Evolutionary conservation across 2,329 filamentous ascomycete genomes (phyloP), one percentile per base, ranked within the genome.

Genomic region (Coniella vitis): DNA sequence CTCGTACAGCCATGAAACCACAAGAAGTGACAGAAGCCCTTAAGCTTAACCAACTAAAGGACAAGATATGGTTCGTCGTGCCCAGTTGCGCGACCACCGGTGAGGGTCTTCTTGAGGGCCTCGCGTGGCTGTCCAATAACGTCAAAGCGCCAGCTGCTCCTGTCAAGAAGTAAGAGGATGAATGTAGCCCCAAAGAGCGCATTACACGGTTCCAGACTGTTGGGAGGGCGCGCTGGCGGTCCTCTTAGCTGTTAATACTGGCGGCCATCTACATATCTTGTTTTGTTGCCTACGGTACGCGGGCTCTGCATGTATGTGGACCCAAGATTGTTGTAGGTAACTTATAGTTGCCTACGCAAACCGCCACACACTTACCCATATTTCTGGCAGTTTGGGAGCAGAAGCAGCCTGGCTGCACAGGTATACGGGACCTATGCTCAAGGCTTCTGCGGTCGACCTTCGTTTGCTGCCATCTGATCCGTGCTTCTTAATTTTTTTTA

Each of bases 61-160:
- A 90, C 65, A 87, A 86, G 74, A 78, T 88, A 64, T 91, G 86
- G 86, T 89, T 86, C 65, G 87, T 91, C 54, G 84, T 87, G 61
- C 87, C 87, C 45, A 89, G 84, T 68, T 88, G 86, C 63, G 87
- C 87, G 47, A 90, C 85, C 25, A 86, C 84, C 16, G 87, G 87
- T 52, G 87, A 90, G 63, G 87, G 87, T 60, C 75, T 93, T 52
- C 78, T 89, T 57, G 87, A 91, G 69, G 87, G 87, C 57, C 71
- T 93, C 64, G 84, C 83, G 47, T 90, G 87, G 87, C 75, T 91
- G 57, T 89, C 85, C 56, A 88, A 88, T 70, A 90, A 90, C 63
- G 84, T 90, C 70, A 90, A 90, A 72, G 71, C 77, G 7, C 76
- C 76, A 38, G 71, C 74, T 20, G 65, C 72, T 17, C 75, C 75